Evolutionary conservation across 192 early-diverging fungal genomes (phyloP).

Genomic region (Allomyces macrogynus): DNA sequence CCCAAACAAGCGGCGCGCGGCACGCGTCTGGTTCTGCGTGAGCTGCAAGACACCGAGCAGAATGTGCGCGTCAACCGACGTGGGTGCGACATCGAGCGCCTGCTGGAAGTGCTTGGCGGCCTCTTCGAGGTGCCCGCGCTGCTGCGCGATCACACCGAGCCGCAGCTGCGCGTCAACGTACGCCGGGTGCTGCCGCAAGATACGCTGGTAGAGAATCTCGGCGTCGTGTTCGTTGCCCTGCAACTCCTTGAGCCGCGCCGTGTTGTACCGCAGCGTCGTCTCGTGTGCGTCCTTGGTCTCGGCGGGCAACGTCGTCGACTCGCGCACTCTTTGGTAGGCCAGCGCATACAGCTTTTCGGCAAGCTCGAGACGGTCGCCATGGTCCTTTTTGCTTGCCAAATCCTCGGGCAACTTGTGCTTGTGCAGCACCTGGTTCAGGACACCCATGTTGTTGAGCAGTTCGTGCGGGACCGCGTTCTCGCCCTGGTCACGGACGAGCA

Average conservation of each 20-base stretch:
- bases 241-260: constrained; percentile 18
- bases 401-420: too few species aligned
- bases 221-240: constrained; percentile 27
- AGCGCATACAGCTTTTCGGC: constrained; percentile 15
- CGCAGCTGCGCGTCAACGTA: constrained; percentile 64
- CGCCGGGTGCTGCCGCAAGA: constrained; percentile 39
- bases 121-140: constrained; percentile 22
- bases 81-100: constrained; percentile 31
- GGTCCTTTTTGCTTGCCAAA: too few species aligned
- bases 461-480: constrained; percentile 20
- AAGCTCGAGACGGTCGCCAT: constrained; percentile 12
- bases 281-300: constrained; percentile 6
- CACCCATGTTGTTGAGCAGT: constrained; percentile 78
- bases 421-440: constrained; percentile 1
- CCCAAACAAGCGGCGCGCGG: constrained; percentile 53
- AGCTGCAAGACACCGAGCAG: constrained; percentile 35
- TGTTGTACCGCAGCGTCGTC: constrained; percentile 53
- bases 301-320: background rate
- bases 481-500: constrained; percentile 8
- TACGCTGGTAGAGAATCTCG: constrained; percentile 36
- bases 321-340: background rate
- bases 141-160: constrained; percentile 44
- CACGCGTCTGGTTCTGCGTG: constrained; percentile 32
- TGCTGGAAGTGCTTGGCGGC: constrained; percentile 42
- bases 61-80: background rate